Base-by-base conservation (phyloP, 2,329 filamentous ascomycete genomes). In the Alternaria postmessia region DNA sequence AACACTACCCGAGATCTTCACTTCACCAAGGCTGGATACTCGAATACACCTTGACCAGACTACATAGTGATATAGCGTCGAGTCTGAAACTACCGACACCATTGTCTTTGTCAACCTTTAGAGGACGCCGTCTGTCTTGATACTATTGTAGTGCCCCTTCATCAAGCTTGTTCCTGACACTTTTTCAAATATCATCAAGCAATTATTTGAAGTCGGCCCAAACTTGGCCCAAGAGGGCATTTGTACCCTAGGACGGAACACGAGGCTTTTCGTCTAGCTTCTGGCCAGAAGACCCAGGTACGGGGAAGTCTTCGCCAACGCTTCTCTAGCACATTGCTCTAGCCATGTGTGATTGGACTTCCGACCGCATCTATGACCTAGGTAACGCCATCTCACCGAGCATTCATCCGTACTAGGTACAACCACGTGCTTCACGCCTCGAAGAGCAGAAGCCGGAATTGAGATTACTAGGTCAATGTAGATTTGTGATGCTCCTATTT, bases 221-320 rank as follows among this genome's bases (percentile, higher is more conserved):
- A 24, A 38, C 66, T 67, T 66, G 46, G 36, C 63, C 57, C 12
- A n/a, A 67, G 57, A 7, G 9, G 63, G 63, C 47, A 67, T 58
- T 26, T 57, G 14, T 51, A 66, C 34, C 66, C 64, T 49, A 49
- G 34, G 20, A 38, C 46, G 30, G 46, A 36, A 36, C 46, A 38
- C 20, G 46, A 38, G 46, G 14, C 46, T 49, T 49, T 49, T 38
- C 46, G 34, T 24, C 46, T 36, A 49, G 46, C 32, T 24, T 36
- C 20, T 24, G 18, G 32, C 39, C 26, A 32, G 20, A 57, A 48
- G 39, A 42, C 39, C 20, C 32, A 32, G 41, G 46, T 42, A 57
- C 34, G 22, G 26, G 41, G 32, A 34, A 51, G 39, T 39, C 49
- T 32, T 54, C 42, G 42, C 52, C 43, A 39, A 20, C 36, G 42